Evolutionary conservation across 805 yeast genomes (phyloP).

Genomic region (Helenozyma rhizophorensis): DNA sequence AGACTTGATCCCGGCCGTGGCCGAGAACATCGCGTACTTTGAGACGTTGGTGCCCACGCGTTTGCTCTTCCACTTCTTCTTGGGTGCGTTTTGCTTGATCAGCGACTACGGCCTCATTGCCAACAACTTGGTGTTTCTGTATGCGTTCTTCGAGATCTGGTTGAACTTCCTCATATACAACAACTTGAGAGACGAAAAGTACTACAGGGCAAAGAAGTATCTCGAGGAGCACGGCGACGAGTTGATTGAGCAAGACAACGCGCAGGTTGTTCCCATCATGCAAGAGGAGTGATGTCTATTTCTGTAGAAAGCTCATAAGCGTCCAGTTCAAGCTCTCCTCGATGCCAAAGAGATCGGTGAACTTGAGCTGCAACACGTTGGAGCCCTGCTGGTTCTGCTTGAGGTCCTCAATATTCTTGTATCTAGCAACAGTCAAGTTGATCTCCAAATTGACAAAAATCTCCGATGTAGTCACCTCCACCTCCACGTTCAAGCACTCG

Average conservation of each 20-base stretch:
- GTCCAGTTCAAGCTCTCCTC: conserved; percentile 58
- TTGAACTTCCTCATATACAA: conserved; percentile 58
- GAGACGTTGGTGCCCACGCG: conserved; percentile 59
- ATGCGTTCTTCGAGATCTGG: conserved; percentile 66
- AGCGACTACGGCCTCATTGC: conserved; percentile 45
- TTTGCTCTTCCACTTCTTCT: conserved; percentile 43
- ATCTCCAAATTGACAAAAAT: conserved; percentile 37
- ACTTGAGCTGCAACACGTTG: conserved; percentile 42
- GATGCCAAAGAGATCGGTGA: conserved; percentile 48
- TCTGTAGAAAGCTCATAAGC: conserved; percentile 29
- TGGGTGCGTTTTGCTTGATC: conserved; percentile 48
- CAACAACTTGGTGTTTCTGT: conserved; percentile 58
- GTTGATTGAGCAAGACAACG: conserved; percentile 25
- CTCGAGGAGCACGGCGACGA: conserved; percentile 37
- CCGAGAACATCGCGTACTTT: conserved; percentile 47
- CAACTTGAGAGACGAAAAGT: conserved; percentile 61
- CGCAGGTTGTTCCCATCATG: conserved; percentile 28
- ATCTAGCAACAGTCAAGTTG: conserved; percentile 32
- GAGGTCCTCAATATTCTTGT: conserved; percentile 20
- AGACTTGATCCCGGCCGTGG: conserved; percentile 51
- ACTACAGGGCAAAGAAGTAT: conserved; percentile 41
- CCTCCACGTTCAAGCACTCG: conserved; percentile 20
- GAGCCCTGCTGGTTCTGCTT: conserved; percentile 27
- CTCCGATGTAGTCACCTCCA: conserved; percentile 36
- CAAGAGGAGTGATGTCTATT: conserved; percentile 10